Conservation (phyloP, 345 rosid genomes). For the Toxicodendron radicans region DNA sequence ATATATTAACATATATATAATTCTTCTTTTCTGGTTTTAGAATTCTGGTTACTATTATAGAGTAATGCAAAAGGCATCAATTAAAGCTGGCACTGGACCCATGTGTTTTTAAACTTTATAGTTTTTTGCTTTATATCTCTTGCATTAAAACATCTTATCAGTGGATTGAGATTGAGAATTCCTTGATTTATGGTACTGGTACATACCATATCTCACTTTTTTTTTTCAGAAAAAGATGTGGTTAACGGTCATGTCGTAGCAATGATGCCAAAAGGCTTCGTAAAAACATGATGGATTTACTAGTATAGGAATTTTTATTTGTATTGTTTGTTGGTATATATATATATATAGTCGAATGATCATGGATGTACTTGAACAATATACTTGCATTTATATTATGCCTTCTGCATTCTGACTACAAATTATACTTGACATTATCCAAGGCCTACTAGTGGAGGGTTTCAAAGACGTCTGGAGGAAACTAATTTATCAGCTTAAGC, state of each 20-base stretch:
- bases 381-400: background rate
- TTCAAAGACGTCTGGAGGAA: slow-evolving; percentile 18
- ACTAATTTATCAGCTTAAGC: slow-evolving; percentile 15
- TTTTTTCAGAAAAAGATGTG: background rate
- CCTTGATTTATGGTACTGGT: background rate
- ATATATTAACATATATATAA: too few relatives aligned
- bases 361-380: background rate
- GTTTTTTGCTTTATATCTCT: background rate
- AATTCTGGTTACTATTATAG: background rate
- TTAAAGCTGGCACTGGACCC: background rate
- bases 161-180: background rate
- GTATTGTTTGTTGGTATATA: background rate
- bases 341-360: background rate
- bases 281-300: background rate
- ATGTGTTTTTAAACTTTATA: background rate
- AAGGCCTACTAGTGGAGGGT: slow-evolving; percentile 40
- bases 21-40: background rate
- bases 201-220: background rate
- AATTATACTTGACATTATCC: slow-evolving; percentile 5
- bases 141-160: background rate
- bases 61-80: background rate
- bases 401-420: background rate
- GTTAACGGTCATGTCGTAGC: background rate
- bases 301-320: background rate
- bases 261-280: background rate